phyloP scores from a whole-genome alignment of 805 yeast species.

The Yarrowia alimentaria region DNA sequence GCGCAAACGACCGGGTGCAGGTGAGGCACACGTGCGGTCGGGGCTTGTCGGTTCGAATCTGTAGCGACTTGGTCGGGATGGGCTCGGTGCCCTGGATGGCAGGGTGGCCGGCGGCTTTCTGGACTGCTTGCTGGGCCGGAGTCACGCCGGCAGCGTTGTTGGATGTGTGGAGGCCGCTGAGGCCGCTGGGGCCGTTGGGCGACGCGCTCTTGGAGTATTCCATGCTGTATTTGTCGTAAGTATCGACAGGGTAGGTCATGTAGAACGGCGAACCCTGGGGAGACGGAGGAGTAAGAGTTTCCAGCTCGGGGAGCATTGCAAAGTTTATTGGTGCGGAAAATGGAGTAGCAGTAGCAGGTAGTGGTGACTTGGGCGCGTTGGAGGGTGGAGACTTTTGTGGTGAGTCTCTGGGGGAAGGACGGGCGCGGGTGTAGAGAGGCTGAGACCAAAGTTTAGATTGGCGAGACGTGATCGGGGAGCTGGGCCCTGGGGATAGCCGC shows the following conservation, averaged over 20 bases:
- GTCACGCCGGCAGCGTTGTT: too few species aligned
- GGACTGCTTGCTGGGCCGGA: constrained; percentile 27
- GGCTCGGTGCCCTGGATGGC: constrained; percentile 49
- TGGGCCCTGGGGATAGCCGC: background rate
- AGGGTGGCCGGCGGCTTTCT: constrained; percentile 27
- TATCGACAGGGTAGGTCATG: constrained; percentile 7
- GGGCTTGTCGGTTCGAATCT: constrained; percentile 87
- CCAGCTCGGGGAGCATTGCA: constrained; percentile 25
- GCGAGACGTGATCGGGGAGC: too few species aligned
- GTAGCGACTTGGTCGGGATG: constrained; percentile 80
- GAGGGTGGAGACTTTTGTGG: too few species aligned
- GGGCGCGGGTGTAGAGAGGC: too few species aligned
- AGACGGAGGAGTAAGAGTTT: constrained; percentile 27
- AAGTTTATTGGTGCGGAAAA: background rate
- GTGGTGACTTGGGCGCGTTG: too few species aligned
- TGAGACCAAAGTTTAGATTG: too few species aligned
- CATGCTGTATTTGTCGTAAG: constrained; percentile 15
- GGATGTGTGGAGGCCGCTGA: background rate
- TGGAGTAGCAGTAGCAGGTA: too few species aligned
- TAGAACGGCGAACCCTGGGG: constrained; percentile 20
- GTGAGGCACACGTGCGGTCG: constrained; percentile 87
- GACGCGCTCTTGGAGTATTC: too few species aligned
- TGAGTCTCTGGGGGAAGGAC: too few species aligned
- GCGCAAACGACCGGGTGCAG: constrained; percentile 93
- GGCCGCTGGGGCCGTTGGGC: background rate